Base-by-base conservation (phyloP, 148 eudicot species). In the Tetragonia tetragonoides region DNA sequence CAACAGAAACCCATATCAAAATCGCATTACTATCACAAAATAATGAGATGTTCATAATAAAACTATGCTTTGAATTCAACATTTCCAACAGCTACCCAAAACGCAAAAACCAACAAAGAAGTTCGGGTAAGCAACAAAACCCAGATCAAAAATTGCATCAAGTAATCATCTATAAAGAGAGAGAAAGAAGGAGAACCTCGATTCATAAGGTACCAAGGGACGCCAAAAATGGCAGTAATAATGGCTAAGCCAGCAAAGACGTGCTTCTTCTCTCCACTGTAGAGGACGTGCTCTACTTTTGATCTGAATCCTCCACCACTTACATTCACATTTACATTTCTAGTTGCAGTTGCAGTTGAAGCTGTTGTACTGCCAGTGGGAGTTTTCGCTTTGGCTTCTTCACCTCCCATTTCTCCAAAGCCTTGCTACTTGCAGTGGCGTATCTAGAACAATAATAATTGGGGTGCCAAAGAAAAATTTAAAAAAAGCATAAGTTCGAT, bases 191-290 rank as follows among this genome's bases (percentile, higher is more conserved):
- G 23, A 42, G 47, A 42, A 93, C 97, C 97, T 83, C 88, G 88
- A 70, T 47, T 93, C 93, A 89, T 91, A 72, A 81, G 81, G 67
- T 88, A 93, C 95, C 95, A 93, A 5, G 95, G 95, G 60, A 86
- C 84, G 34, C 87, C 93, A 75, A 88, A 87, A 51, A 89, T n/a
- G 73, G 82, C 87, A 44, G 82, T 79, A 49, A 91, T 83, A 44
- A 87, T 75, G 72, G 82, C 85, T 42, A 93, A 81, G 2, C 97
- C 97, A 3, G 77, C 90, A 2, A 86, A 59, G 11, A 93, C 97
- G 72, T 93, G 90, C 85, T 91, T 93, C 84, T 87, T 91, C 7
- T 93, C 95, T 5, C 97, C 97, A 38, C 97, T 93, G 81, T 93
- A 82, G 4, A 93, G 65, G 68, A 75, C 81, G 47, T 91, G 81